Percentiles rank a stretch among this genome's conserved stretches.
These are phyloP conservation scores for Mitragyna speciosa DNA, from an alignment of 257 asterid genomes.

Conservation along the genomic window DNA sequence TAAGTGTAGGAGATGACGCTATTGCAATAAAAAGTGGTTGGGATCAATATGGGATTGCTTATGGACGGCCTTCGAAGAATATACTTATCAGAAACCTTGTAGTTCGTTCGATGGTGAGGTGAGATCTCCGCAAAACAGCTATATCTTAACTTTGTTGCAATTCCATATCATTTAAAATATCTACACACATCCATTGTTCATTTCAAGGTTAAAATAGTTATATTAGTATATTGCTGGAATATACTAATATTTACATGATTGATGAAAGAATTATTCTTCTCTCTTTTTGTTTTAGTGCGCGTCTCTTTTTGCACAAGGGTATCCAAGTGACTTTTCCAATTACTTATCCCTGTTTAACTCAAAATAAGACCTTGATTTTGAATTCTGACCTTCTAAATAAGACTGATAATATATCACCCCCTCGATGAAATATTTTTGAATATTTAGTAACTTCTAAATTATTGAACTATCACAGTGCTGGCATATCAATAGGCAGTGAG, in stretches of 20 bases:
- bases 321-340: not conserved
- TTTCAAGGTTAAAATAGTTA: not conserved
- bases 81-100: slow-evolving; percentile 78
- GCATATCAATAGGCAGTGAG: slow-evolving; percentile 95
- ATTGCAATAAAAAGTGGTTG: slow-evolving; percentile 98
- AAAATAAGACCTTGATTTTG: not conserved
- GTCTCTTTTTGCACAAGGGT: not conserved
- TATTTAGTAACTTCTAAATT: not conserved
- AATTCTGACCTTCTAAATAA: not conserved
- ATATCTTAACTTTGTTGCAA: slow-evolving; percentile 6
- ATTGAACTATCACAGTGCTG: slow-evolving; percentile 58
- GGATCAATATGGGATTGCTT: slow-evolving; percentile 88
- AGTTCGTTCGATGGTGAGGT: slow-evolving; percentile 97
- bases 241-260: not conserved
- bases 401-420: not conserved
- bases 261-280: not conserved
- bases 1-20: slow-evolving; percentile 93
- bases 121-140: slow-evolving; percentile 15
- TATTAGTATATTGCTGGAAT: not conserved
- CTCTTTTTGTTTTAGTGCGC: not conserved
- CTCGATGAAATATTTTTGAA: not conserved
- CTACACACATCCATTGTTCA: not conserved
- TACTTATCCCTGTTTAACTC: not conserved
- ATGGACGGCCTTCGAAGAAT: slow-evolving; percentile 75
- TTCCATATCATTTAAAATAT: not conserved